Evolutionary conservation across 2,329 filamentous ascomycete species (phyloP), one percentile per base, ranked within the genome.

Genomic region (Chaetoscypha palmicola): DNA sequence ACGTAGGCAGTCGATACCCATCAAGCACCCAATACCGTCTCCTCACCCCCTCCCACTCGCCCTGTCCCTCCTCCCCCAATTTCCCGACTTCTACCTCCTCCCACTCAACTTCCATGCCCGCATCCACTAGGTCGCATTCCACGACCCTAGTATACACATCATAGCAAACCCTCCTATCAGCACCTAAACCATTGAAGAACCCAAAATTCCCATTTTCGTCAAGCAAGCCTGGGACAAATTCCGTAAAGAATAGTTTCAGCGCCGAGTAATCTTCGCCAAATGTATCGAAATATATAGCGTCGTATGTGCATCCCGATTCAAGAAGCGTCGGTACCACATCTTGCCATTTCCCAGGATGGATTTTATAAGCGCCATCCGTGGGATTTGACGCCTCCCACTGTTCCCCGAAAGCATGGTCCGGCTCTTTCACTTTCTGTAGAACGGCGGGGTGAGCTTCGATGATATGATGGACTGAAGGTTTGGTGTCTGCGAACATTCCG

Each of bases 281-380:
- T 0, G 92, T 98, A 62, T 98, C 92, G 60, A 96, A 97, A 69
- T 97, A 98, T 54, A 98, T 87, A 21, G 83, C 86, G 60, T 94
- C 86, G 59, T 91, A 90, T 10, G 79, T 68, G 57, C 83, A 74
- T 8, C 83, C 84, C 31, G 78, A 67, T 47, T 78, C 76, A 1
- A 91, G 67, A 5, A 94, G 69, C 39, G 69, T 68, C 0, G 82
- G 83, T 12, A 90, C 69, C 0, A 92, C 67, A 47, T 92, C 85
- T 64, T 94, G 89, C 89, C 89, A 94, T 53, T 72, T 73, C 2
- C 88, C 86, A 28, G 74, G 69, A 60, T 87, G 79, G 19, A 94
- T 76, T 56, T 82, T 78, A 65, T 78, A 82, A 7, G 22, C 35
- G 8, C 83, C 85, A 20, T 77, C 73, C 31, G 73, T 71, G 10